These are phyloP conservation scores for Fusarium compactum DNA, from an alignment of 2,329 filamentous ascomycete species.

Conservation along the genomic window DNA sequence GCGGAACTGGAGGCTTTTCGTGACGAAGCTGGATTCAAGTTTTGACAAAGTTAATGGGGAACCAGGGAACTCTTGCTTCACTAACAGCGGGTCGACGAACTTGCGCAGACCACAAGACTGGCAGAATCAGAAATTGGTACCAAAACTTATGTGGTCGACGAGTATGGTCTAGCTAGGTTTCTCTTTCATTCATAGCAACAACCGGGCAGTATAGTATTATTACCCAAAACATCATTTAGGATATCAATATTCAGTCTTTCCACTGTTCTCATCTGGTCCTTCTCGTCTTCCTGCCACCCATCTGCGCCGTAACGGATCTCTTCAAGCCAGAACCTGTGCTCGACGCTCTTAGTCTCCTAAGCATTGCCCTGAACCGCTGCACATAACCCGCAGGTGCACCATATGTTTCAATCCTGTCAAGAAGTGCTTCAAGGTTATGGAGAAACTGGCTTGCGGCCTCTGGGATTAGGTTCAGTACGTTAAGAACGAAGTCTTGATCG, in stretches of 20 bases:
- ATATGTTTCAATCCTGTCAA: conserved; percentile 50
- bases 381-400: conserved; percentile 54
- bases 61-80: not conserved
- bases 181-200: conserved; percentile 10
- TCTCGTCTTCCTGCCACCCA: conserved; percentile 48
- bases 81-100: not conserved
- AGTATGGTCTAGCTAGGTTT: not conserved
- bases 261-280: conserved; percentile 50
- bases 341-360: conserved; percentile 49
- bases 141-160: not conserved
- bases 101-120: not conserved
- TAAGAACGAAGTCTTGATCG: conserved; percentile 60
- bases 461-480: conserved; percentile 57
- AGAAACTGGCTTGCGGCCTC: conserved; percentile 60
- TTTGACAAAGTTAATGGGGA: conserved; percentile 20
- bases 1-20: conserved; percentile 49
- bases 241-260: not conserved
- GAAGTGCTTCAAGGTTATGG: conserved; percentile 52
- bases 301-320: conserved; percentile 46
- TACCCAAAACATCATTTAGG: not conserved
- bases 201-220: conserved; percentile 3
- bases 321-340: conserved; percentile 50
- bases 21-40: conserved; percentile 33
- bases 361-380: conserved; percentile 50
- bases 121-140: not conserved